These are phyloP conservation scores for Pythium dissimile DNA, from an alignment of 352 stramenopile species.

Conservation along the genomic window DNA sequence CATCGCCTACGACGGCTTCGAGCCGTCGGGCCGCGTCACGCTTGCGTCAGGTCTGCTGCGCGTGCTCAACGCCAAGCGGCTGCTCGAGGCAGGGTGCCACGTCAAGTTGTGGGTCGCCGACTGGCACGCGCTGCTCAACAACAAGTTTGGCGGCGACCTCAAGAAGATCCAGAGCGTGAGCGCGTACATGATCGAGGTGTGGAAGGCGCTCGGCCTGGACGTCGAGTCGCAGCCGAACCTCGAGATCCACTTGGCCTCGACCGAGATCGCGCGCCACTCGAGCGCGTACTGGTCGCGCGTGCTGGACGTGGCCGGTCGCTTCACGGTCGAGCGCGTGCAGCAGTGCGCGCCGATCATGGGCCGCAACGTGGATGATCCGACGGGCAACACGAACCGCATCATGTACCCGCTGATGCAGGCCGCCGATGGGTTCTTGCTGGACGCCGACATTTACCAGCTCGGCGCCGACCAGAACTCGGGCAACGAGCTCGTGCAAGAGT, in stretches of 20 bases:
- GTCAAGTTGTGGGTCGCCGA: conserved; percentile 99
- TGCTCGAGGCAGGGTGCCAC: conserved; percentile 89
- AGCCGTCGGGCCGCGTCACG: conserved; percentile 98
- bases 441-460: conserved; percentile 99
- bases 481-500: conserved; percentile 96
- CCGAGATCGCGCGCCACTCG: conserved; percentile 89
- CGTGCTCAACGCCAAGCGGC: conserved; percentile 93
- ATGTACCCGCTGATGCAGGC: conserved; percentile 98
- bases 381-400: conserved; percentile 92
- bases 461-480: conserved; percentile 96
- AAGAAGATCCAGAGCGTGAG: conserved; percentile 95
- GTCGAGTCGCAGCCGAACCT: conserved; percentile 87
- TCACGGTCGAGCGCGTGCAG: conserved; percentile 92
- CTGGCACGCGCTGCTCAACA: conserved; percentile 99
- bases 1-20: conserved; percentile 97
- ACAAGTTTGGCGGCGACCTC: conserved; percentile 98
- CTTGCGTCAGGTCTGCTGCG: conserved; percentile 95
- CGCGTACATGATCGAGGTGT: conserved; percentile 98
- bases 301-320: conserved; percentile 87
- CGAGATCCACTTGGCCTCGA: conserved; percentile 97
- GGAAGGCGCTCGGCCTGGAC: conserved; percentile 98
- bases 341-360: conserved; percentile 99
- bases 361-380: conserved; percentile 69
- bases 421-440: conserved; percentile 98
- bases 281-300: conserved; percentile 92